Percentiles rank a stretch among this genome's conserved stretches.
phyloP scores from a whole-genome alignment of 2,329 filamentous ascomycete genomes.

The Fusarium sp. region DNA sequence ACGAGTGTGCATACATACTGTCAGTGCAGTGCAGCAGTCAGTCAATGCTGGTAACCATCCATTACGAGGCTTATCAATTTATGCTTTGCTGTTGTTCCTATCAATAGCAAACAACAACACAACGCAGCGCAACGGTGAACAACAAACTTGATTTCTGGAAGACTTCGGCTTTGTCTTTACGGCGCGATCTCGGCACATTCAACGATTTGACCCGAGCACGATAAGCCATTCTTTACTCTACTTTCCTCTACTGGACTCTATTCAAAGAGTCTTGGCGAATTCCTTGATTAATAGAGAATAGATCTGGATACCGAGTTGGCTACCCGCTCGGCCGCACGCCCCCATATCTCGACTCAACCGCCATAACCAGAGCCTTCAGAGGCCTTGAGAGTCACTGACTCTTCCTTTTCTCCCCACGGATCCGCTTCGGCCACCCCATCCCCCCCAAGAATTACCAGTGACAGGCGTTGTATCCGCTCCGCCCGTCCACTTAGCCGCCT shows the following conservation, averaged over 20 bases:
- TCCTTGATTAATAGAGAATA: conserved; percentile 21
- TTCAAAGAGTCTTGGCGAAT: conserved; percentile 22
- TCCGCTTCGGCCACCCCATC: conserved; percentile 15
- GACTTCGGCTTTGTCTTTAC: conserved; percentile 3
- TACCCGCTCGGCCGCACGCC: background rate
- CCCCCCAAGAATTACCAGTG: background rate
- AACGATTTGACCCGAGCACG: conserved; percentile 22
- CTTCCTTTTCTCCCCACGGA: conserved; percentile 13
- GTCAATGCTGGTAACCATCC: conserved; percentile 15
- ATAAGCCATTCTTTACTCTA: conserved; percentile 13
- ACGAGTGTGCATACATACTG: background rate
- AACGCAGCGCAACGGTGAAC: background rate
- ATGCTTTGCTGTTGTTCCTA: background rate
- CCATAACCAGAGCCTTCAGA: background rate
- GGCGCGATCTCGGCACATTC: conserved; percentile 16
- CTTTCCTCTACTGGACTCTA: background rate
- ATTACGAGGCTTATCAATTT: conserved; percentile 19
- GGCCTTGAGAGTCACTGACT: conserved; percentile 4
- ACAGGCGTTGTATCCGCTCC: conserved; percentile 20
- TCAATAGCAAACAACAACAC: background rate
- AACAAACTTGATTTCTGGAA: conserved; percentile 21
- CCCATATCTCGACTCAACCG: conserved; percentile 6
- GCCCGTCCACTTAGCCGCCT: conserved; percentile 30
- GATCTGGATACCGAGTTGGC: conserved; percentile 22
- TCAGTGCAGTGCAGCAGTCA: background rate